phyloP scores from a whole-genome alignment of 441 rosid genomes.

The Melastoma candidum region DNA sequence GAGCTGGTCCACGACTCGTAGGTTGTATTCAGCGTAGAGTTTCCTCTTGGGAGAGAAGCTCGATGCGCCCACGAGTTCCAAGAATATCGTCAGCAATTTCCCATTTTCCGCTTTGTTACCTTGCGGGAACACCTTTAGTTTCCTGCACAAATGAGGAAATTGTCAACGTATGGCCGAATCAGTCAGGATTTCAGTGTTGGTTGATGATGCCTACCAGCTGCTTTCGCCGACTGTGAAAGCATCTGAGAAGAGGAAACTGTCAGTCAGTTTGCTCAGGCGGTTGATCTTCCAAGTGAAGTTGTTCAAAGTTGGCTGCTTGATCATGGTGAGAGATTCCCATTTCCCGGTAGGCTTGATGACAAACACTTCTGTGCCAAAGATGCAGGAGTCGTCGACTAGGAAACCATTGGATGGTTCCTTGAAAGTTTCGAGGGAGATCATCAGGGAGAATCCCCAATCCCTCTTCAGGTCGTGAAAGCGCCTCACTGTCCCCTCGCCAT shows the following conservation, averaged over 20 bases:
- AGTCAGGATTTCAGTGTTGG: no score
- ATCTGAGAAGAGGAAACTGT: neutral
- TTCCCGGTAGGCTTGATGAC: conserved; percentile 15
- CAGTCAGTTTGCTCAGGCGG: conserved; percentile 3
- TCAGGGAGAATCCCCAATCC: conserved; percentile 10
- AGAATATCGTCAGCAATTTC: conserved; percentile 1
- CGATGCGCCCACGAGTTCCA: neutral
- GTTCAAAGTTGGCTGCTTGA: conserved; percentile 8
- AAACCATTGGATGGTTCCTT: conserved; percentile 19
- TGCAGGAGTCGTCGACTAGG: conserved; percentile 22
- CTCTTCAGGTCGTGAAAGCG: conserved; percentile 15
- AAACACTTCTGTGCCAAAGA: conserved; percentile 28
- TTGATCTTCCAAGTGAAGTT: conserved; percentile 15
- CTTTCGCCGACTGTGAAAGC: conserved; percentile 1
- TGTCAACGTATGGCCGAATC: no score
- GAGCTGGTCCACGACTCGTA: conserved; percentile 12
- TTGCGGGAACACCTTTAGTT: conserved; percentile 2
- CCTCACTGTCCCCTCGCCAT: conserved; percentile 5
- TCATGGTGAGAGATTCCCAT: conserved; percentile 18
- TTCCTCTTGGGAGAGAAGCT: conserved; percentile 3
- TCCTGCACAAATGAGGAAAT: conserved; percentile 5
- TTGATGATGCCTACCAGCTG: conserved; percentile 11
- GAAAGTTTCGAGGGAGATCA: conserved; percentile 12
- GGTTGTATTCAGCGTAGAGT: conserved; percentile 7
- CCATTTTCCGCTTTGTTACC: neutral